Conservation (phyloP, 129 eudicot species). For the Helianthus tuberosus region DNA sequence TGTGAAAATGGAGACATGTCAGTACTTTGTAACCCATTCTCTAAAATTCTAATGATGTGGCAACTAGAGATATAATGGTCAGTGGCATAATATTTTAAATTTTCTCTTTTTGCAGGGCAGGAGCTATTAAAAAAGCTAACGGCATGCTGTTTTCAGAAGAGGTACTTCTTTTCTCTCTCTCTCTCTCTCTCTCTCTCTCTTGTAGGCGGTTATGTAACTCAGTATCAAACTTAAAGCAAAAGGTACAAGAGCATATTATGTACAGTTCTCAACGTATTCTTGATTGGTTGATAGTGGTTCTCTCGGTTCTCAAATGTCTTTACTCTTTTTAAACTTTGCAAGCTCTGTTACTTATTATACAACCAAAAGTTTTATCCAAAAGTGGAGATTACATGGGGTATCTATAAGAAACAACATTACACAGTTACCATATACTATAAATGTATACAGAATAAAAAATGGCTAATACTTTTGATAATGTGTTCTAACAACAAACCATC, state of each 20-base stretch:
- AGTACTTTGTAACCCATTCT: slow-evolving; percentile 40
- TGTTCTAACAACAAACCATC: slow-evolving; percentile 22
- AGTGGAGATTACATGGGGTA: slow-evolving; percentile 1
- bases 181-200: too few relatives aligned
- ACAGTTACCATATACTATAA: background rate
- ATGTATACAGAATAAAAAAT: background rate
- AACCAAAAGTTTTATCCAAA: background rate
- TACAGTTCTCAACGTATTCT: too few relatives aligned
- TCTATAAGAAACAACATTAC: background rate
- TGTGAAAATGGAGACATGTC: slow-evolving; percentile 99
- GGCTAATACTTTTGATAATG: background rate
- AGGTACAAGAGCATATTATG: too few relatives aligned
- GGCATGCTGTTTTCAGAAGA: slow-evolving; percentile 84
- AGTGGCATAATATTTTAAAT: slow-evolving; percentile 13
- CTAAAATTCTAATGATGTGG: slow-evolving; percentile 5
- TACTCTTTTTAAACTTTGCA: background rate
- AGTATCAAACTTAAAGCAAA: too few relatives aligned
- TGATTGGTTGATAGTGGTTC: too few relatives aligned
- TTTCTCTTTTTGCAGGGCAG: slow-evolving; percentile 67
- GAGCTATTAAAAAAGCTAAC: slow-evolving; percentile 84
- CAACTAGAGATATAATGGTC: slow-evolving; percentile 8
- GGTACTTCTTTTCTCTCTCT: slow-evolving; percentile 41
- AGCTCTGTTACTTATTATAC: slow-evolving; percentile 1
- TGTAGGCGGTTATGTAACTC: too few relatives aligned
- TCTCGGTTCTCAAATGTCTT: background rate